These are phyloP conservation scores for Rhodotorula sp. DNA, from an alignment of 1,284 basidiomycete genomes.

Conservation along the genomic window DNA sequence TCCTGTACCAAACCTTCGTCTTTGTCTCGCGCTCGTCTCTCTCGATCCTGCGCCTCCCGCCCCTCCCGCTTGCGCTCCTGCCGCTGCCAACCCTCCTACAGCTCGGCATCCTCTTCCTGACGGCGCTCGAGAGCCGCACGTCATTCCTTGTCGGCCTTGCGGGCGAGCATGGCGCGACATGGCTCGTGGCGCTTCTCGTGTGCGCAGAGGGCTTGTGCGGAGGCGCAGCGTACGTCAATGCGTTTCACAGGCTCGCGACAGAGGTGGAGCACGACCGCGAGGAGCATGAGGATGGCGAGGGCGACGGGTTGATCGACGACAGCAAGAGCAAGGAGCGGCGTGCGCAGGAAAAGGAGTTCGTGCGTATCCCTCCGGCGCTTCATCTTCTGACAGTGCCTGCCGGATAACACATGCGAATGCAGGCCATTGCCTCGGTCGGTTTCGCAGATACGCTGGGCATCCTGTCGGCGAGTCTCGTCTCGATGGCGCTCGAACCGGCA, in stretches of 20 bases:
- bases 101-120: constrained; percentile 39
- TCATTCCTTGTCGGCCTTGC: constrained; percentile 21
- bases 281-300: neutral
- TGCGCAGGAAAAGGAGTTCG: constrained; percentile 38
- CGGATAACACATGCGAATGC: too few species aligned
- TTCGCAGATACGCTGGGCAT: constrained; percentile 41
- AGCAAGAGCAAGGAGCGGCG: constrained; percentile 3
- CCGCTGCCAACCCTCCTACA: constrained; percentile 60
- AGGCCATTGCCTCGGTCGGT: constrained; percentile 43
- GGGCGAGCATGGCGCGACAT: constrained; percentile 39
- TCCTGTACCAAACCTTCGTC: constrained; percentile 72
- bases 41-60: constrained; percentile 74
- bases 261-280: constrained; percentile 24
- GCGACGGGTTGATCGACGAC: neutral
- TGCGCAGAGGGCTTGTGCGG: constrained; percentile 45
- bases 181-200: constrained; percentile 27
- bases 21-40: constrained; percentile 93
- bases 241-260: constrained; percentile 40
- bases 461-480: constrained; percentile 9
- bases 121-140: constrained; percentile 30
- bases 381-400: too few species aligned
- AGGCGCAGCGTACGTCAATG: constrained; percentile 45
- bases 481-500: constrained; percentile 16
- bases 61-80: constrained; percentile 71
- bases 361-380: constrained; percentile 2